Conservation (phyloP, 2,329 filamentous ascomycete species). For the Paecilomyces formosus region DNA sequence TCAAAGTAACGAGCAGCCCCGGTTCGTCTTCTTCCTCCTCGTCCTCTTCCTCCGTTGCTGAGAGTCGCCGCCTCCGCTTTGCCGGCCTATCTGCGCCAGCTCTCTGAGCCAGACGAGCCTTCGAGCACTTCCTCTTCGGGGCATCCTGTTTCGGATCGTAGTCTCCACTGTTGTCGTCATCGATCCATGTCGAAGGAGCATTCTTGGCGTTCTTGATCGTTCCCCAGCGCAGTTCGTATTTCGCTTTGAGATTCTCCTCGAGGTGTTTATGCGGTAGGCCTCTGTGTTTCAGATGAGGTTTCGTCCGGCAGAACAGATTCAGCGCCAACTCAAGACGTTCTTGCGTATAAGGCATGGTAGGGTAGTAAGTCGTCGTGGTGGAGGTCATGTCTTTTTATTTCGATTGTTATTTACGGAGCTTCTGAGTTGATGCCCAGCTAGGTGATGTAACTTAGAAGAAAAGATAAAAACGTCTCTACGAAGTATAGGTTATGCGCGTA, state of each 20-base stretch:
- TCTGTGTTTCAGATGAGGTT: constrained; percentile 17
- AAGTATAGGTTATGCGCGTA: no score
- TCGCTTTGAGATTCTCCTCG: constrained; percentile 1
- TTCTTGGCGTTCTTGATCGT: background rate
- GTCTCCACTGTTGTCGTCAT: constrained; percentile 27
- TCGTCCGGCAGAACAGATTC: constrained; percentile 1
- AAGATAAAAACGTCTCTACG: no score
- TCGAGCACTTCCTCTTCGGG: background rate
- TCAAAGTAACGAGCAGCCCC: background rate
- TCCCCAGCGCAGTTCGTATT: constrained; percentile 17
- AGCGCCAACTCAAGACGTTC: constrained; percentile 4
- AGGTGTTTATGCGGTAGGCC: constrained; percentile 10
- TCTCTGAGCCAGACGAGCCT: background rate
- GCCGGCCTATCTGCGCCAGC: background rate
- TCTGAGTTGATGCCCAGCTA: background rate
- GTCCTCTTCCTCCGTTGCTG: background rate
- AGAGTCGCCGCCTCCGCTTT: background rate
- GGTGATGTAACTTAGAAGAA: no score
- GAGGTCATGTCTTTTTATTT: background rate
- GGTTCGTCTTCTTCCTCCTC: background rate
- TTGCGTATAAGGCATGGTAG: constrained; percentile 1
- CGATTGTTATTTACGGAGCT: background rate
- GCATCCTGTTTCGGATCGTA: constrained; percentile 17
- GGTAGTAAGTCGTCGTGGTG: background rate
- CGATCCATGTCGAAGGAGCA: constrained; percentile 19